phyloP scores from a whole-genome alignment of 2,329 filamentous ascomycete species.

The Hypoxylon sp. region DNA sequence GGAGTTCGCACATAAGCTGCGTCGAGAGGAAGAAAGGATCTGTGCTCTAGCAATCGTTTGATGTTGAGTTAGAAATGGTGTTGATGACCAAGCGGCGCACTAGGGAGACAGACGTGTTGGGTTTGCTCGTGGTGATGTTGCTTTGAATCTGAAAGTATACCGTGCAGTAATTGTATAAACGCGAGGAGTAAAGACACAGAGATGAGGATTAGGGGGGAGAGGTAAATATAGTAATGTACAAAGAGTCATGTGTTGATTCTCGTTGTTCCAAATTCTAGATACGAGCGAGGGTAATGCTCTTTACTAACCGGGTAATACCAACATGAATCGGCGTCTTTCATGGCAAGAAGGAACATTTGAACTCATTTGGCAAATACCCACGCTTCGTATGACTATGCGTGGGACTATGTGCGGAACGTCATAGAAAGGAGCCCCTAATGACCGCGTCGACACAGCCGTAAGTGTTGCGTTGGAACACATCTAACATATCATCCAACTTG shows the following conservation, averaged over 20 bases:
- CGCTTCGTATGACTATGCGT: neutral
- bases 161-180: neutral
- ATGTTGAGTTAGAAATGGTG: neutral
- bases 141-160: neutral
- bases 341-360: neutral
- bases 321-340: neutral
- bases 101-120: neutral
- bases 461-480: neutral
- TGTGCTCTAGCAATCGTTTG: neutral
- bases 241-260: neutral
- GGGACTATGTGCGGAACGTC: neutral
- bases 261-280: neutral
- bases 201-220: neutral
- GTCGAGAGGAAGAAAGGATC: neutral
- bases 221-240: neutral
- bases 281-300: neutral
- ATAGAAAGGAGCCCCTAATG: neutral
- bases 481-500: slow-evolving; percentile 1
- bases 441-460: neutral
- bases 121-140: neutral
- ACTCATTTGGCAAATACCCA: neutral
- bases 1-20: slow-evolving; percentile 54
- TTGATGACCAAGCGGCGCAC: neutral
- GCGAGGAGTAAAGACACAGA: neutral
- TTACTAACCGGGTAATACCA: neutral